Percentiles rank a stretch among this genome's conserved stretches.
Evolutionary conservation across 495 filamentous ascomycete species (phyloP).

Genomic region (Penicillium roqueforti): DNA sequence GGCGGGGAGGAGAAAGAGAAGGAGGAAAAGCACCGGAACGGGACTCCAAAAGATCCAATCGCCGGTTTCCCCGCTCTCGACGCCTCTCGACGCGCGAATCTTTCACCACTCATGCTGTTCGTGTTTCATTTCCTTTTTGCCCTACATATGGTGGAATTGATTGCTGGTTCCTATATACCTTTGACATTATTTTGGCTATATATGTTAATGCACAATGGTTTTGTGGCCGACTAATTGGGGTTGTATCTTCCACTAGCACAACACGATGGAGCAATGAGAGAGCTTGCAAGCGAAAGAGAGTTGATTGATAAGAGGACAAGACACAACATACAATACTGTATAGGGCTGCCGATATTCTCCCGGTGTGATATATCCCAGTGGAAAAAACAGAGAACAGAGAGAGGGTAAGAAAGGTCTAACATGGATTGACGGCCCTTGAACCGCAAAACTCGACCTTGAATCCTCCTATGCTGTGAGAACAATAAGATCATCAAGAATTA

Average conservation of each 20-base stretch:
- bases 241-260: not conserved
- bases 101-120: slow-evolving; percentile 13
- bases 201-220: not conserved
- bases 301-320: not conserved
- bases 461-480: not conserved
- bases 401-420: not conserved
- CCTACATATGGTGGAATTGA: not conserved
- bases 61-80: slow-evolving; percentile 33
- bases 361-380: not conserved
- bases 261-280: not conserved
- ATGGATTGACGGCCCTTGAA: not conserved
- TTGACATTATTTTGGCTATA: not conserved
- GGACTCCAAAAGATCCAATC: slow-evolving; percentile 34
- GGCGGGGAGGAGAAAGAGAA: slow-evolving; percentile 34
- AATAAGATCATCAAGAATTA: not conserved
- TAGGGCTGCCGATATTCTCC: not conserved
- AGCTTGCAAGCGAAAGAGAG: not conserved
- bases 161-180: not conserved
- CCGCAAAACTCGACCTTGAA: not conserved
- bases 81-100: slow-evolving; percentile 24
- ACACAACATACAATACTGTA: not conserved
- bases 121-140: slow-evolving; percentile 5
- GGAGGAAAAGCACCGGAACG: slow-evolving; percentile 36
- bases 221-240: not conserved
- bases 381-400: not conserved